Conservation (phyloP, 75 land plant species). For the Larix kaempferi region DNA sequence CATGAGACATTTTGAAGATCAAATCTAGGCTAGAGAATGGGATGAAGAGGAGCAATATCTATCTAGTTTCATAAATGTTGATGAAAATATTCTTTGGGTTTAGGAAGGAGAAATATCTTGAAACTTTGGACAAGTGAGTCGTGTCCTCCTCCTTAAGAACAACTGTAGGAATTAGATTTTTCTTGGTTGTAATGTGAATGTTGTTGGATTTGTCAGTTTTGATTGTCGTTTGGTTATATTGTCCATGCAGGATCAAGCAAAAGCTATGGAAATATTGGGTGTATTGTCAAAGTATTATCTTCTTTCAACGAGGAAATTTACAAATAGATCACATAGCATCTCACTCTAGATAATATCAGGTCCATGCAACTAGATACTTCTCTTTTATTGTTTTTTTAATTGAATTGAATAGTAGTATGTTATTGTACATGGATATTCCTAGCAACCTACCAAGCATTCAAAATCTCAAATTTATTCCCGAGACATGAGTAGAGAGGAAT, state of each 20-base stretch:
- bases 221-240: too few relatives aligned
- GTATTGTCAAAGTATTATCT: constrained; percentile 44
- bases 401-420: not conserved
- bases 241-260: constrained; percentile 41
- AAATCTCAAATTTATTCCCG: too few relatives aligned
- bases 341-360: constrained; percentile 54
- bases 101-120: constrained; percentile 91
- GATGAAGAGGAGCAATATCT: constrained; percentile 84
- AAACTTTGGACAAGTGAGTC: constrained; percentile 79
- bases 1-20: constrained; percentile 87
- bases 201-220: too few relatives aligned
- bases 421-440: not conserved
- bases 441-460: too few relatives aligned
- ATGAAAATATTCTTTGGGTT: constrained; percentile 95
- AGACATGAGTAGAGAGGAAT: too few relatives aligned
- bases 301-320: constrained; percentile 48
- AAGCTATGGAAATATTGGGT: constrained; percentile 45
- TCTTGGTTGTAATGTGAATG: too few relatives aligned
- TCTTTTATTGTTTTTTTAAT: not conserved
- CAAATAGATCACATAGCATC: constrained; percentile 51
- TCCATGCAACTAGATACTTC: not conserved
- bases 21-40: constrained; percentile 76
- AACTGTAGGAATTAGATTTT: too few relatives aligned
- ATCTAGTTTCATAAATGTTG: constrained; percentile 84
- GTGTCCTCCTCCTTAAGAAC: not conserved